Evolutionary conservation across 306 rosid species (phyloP).

Genomic region (Crotalaria pallida): DNA sequence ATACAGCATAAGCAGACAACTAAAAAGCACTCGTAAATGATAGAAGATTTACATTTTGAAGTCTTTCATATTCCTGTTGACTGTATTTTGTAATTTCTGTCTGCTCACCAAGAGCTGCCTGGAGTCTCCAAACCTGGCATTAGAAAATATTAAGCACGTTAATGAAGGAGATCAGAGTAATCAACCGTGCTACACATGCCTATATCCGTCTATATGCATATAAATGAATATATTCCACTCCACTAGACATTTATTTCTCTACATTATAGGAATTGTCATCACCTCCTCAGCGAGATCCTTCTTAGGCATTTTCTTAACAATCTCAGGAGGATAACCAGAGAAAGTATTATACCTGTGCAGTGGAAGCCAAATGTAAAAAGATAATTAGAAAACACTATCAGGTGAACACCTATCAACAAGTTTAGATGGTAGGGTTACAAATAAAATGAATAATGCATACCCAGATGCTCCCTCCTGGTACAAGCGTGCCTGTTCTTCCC

Average conservation of each 20-base stretch:
- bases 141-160: constrained; percentile 1
- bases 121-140: constrained; percentile 93
- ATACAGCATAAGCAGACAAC: constrained; percentile 10
- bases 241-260: background rate
- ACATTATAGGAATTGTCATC: constrained; percentile 14
- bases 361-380: constrained; percentile 25
- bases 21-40: background rate
- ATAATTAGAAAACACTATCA: constrained; percentile 19
- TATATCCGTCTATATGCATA: background rate
- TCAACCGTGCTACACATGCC: background rate
- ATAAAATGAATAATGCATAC: constrained; percentile 37
- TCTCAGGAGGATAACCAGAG: constrained; percentile 93
- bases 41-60: constrained; percentile 66
- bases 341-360: constrained; percentile 85
- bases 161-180: constrained; percentile 11
- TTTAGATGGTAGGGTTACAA: background rate
- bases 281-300: constrained; percentile 99
- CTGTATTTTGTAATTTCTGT: constrained; percentile 88
- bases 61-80: constrained; percentile 89
- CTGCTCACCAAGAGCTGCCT: constrained; percentile 98
- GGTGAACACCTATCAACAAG: background rate
- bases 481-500: constrained; percentile 82
- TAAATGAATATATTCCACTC: background rate
- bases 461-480: constrained; percentile 85
- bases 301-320: constrained; percentile 98